Evolutionary conservation across 495 filamentous ascomycete species (phyloP).

Genomic region (Ramalina intermedia): DNA sequence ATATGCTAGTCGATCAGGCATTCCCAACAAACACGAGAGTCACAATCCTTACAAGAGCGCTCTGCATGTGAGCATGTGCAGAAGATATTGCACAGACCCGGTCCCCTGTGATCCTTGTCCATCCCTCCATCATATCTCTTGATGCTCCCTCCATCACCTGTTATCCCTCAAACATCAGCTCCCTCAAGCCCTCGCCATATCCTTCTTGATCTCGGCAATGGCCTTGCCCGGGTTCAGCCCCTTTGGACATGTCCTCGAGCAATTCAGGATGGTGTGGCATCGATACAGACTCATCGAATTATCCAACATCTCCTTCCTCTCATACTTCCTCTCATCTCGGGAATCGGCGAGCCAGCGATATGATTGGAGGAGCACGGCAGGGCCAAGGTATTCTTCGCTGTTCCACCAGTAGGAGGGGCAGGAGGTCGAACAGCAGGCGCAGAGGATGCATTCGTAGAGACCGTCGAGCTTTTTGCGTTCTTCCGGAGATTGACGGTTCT

Average conservation of each 20-base stretch:
- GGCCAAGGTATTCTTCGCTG: constrained; percentile 91
- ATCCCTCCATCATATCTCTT: neutral
- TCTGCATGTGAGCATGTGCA: no score
- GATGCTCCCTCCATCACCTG: neutral
- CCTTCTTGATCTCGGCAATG: constrained; percentile 97
- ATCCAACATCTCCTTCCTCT: constrained; percentile 81
- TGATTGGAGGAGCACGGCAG: constrained; percentile 87
- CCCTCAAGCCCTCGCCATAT: constrained; percentile 50
- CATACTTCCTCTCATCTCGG: constrained; percentile 71
- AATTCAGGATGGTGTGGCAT: constrained; percentile 99
- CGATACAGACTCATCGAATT: constrained; percentile 98
- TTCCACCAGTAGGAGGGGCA: constrained; percentile 99
- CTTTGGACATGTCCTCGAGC: constrained; percentile 93
- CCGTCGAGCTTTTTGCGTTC: constrained; percentile 95
- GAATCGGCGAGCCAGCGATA: constrained; percentile 94
- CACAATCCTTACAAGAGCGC: no score
- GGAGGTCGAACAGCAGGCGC: constrained; percentile 96
- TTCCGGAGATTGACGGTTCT: constrained; percentile 74
- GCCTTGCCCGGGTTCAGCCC: constrained; percentile 88
- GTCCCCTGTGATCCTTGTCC: no score
- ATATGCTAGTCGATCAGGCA: no score
- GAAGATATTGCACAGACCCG: no score
- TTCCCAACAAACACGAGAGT: no score
- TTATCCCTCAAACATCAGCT: neutral
- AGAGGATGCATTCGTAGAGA: constrained; percentile 98